These are phyloP conservation scores for Colletotrichum tropicale DNA, from an alignment of 2,329 filamentous ascomycete genomes.

Conservation along the genomic window DNA sequence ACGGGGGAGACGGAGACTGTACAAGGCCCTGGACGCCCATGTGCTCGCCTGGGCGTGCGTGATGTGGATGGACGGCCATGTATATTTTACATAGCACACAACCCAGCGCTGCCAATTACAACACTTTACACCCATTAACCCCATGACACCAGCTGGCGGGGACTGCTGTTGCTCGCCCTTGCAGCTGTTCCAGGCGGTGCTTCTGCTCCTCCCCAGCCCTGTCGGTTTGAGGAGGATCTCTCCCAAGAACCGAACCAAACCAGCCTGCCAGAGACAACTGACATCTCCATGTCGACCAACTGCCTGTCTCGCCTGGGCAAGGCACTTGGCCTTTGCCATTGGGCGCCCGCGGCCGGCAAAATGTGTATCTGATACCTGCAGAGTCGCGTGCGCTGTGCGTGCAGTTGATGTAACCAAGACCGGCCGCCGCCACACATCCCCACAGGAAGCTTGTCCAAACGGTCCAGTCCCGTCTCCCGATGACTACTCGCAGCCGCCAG, in stretches of 20 bases:
- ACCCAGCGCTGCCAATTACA: not conserved
- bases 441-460: constrained; percentile 20
- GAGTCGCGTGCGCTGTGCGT: not conserved
- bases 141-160: not conserved
- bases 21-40: constrained; percentile 5
- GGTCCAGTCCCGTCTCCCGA: constrained; percentile 12
- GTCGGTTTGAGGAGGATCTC: not conserved
- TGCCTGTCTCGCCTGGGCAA: not conserved
- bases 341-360: not conserved
- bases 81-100: not conserved
- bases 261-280: not conserved
- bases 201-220: not conserved
- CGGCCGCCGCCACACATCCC: not conserved
- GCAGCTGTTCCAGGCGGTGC: not conserved
- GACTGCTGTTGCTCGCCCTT: not conserved
- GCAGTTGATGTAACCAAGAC: constrained; percentile 10
- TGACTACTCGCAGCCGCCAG: constrained; percentile 10
- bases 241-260: not conserved
- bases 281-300: not conserved
- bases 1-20: constrained; percentile 10
- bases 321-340: not conserved
- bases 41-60: constrained; percentile 8
- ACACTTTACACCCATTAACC: not conserved
- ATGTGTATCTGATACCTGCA: not conserved
- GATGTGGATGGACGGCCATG: constrained; percentile 2